phyloP scores from a whole-genome alignment of 2,329 filamentous ascomycete species.

The Penicillium sp. region DNA sequence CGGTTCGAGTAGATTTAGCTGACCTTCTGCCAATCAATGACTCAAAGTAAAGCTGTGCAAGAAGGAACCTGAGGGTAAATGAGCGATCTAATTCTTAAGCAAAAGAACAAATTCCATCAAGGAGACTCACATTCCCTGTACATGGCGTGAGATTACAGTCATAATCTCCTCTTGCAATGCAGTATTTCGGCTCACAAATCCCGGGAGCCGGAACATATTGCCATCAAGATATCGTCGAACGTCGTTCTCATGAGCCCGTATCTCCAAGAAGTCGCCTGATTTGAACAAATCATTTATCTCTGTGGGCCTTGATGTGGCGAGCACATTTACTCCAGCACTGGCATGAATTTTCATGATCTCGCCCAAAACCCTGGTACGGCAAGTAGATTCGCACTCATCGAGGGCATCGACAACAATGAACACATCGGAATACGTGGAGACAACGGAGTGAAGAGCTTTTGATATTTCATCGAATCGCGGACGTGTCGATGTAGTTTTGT shows the following conservation, averaged over 20 bases:
- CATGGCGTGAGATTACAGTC: conserved; percentile 23
- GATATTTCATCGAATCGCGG: conserved; percentile 29
- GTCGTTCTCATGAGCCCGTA: conserved; percentile 37
- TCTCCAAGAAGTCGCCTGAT: conserved; percentile 24
- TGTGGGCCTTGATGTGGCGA: conserved; percentile 36
- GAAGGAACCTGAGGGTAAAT: conserved; percentile 26
- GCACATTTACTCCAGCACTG: conserved; percentile 23
- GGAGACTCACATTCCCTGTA: conserved; percentile 38
- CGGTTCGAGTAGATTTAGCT: conserved; percentile 32
- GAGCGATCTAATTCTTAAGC: neutral
- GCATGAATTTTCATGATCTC: conserved; percentile 26
- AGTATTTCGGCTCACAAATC: conserved; percentile 12
- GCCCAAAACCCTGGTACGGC: conserved; percentile 4
- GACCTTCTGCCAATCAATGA: conserved; percentile 19
- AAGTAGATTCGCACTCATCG: conserved; percentile 28
- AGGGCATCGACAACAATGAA: conserved; percentile 37
- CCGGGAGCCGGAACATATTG: conserved; percentile 22
- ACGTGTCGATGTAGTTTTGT: conserved; percentile 14
- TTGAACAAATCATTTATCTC: conserved; percentile 27
- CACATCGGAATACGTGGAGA: conserved; percentile 14
- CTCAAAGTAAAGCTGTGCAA: conserved; percentile 26
- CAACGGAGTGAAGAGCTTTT: conserved; percentile 17
- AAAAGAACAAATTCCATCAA: neutral
- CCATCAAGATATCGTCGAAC: conserved; percentile 32
- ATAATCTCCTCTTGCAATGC: conserved; percentile 26